Evolutionary conservation across 169 alveolate species (phyloP).

Genomic region (Perkinsus olseni): DNA sequence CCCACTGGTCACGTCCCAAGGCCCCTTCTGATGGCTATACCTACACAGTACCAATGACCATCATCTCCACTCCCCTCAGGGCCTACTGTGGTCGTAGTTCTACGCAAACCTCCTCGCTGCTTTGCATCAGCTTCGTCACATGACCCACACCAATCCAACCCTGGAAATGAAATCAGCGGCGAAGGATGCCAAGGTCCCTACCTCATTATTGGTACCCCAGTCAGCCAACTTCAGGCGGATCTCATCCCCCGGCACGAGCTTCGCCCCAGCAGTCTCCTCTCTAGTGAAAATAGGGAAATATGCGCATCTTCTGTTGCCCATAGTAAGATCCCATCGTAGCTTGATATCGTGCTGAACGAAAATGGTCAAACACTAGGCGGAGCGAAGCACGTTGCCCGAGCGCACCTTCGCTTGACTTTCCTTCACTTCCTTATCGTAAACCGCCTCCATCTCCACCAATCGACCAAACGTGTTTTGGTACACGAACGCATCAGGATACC

Average conservation of each 20-base stretch:
- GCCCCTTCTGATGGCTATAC: slow-evolving; percentile 13
- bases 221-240: slow-evolving; percentile 43
- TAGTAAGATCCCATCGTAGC: slow-evolving; percentile 20
- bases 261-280: slow-evolving; percentile 69
- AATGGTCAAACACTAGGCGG: neutral
- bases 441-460: slow-evolving; percentile 82
- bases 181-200: neutral
- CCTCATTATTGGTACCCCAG: neutral
- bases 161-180: slow-evolving; percentile 17
- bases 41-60: neutral
- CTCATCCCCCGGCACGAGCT: slow-evolving; percentile 80
- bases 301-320: slow-evolving; percentile 69
- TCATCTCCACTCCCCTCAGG: slow-evolving; percentile 28
- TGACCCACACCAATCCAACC: slow-evolving; percentile 67
- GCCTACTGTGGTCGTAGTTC: slow-evolving; percentile 52
- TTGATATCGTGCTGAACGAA: neutral
- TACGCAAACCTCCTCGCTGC: slow-evolving; percentile 60
- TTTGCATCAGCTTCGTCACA: slow-evolving; percentile 48
- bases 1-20: slow-evolving; percentile 48
- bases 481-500: slow-evolving; percentile 44
- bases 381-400: neutral
- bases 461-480: slow-evolving; percentile 63
- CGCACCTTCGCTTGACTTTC: slow-evolving; percentile 71
- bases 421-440: slow-evolving; percentile 77
- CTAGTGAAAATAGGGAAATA: slow-evolving; percentile 61